Conservation (phyloP, 139 green algal species). For the Chlamydomonas applanata region DNA sequence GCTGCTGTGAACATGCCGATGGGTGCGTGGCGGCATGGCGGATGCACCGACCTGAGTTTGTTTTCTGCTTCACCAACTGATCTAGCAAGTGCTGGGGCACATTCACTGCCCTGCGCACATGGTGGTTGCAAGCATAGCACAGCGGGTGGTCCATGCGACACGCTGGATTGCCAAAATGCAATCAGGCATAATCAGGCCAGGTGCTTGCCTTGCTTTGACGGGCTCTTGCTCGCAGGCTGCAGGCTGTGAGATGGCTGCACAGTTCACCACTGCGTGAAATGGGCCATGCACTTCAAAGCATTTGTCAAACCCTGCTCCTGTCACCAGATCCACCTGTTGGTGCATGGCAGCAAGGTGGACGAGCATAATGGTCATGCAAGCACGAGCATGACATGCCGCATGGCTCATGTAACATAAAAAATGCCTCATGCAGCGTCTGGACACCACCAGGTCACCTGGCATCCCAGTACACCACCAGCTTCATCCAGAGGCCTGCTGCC, state of each 20-base stretch:
- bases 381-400: too few relatives aligned
- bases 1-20: too few relatives aligned
- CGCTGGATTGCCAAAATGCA: background rate
- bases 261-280: conserved; percentile 42
- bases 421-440: too few relatives aligned
- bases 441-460: too few relatives aligned
- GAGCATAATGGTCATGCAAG: too few relatives aligned
- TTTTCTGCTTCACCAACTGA: conserved; percentile 27
- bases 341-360: background rate
- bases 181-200: background rate
- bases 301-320: conserved; percentile 28
- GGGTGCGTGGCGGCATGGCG: too few relatives aligned
- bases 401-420: too few relatives aligned
- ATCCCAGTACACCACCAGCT: background rate
- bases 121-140: too few relatives aligned
- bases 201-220: conserved; percentile 8
- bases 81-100: conserved; percentile 41
- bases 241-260: conserved; percentile 52
- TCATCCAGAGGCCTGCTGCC: background rate
- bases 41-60: background rate
- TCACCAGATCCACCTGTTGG: conserved; percentile 38
- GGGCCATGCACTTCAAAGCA: conserved; percentile 19
- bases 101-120: conserved; percentile 42
- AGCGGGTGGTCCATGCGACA: too few relatives aligned
- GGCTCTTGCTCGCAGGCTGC: conserved; percentile 34